These are phyloP conservation scores for Cryptococcus deneoformans DNA, from an alignment of 1,284 basidiomycete species.

Conservation along the genomic window DNA sequence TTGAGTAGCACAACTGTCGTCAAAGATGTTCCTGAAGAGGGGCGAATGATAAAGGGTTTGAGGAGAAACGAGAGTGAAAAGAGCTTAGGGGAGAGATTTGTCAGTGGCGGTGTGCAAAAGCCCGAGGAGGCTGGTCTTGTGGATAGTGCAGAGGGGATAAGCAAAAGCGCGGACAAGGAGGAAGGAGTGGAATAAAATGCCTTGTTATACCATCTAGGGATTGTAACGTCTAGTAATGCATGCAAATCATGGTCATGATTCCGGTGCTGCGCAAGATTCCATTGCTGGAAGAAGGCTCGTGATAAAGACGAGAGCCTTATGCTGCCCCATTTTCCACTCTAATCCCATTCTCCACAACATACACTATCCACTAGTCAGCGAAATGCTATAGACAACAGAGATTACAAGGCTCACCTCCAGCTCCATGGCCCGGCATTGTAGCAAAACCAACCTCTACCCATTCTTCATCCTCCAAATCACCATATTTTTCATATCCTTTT, in stretches of 20 bases:
- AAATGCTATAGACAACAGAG: neutral
- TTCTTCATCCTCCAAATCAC: slow-evolving; percentile 59
- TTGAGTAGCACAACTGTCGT: slow-evolving; percentile 44
- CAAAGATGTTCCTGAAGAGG: slow-evolving; percentile 2
- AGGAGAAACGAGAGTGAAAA: slow-evolving; percentile 22
- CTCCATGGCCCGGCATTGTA: slow-evolving; percentile 79
- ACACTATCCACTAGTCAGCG: neutral
- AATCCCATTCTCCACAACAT: neutral
- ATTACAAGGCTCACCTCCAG: slow-evolving; percentile 61
- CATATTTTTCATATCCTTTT: slow-evolving; percentile 62
- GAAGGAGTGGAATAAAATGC: neutral
- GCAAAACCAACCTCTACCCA: slow-evolving; percentile 72
- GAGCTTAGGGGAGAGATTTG: slow-evolving; percentile 24
- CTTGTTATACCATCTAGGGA: no score
- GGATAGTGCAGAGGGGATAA: neutral
- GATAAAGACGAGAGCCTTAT: neutral
- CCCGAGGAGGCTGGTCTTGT: slow-evolving; percentile 1
- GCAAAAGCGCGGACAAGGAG: neutral
- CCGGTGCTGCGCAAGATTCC: neutral
- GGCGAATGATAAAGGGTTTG: slow-evolving; percentile 34
- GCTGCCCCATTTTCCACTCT: neutral
- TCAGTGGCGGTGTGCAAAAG: slow-evolving; percentile 17
- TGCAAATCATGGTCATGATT: neutral
- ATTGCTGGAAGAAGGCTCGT: neutral
- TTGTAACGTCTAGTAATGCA: neutral